These are phyloP conservation scores for Allium fistulosum DNA, from an alignment of 106 monocot genomes.

Conservation along the genomic window DNA sequence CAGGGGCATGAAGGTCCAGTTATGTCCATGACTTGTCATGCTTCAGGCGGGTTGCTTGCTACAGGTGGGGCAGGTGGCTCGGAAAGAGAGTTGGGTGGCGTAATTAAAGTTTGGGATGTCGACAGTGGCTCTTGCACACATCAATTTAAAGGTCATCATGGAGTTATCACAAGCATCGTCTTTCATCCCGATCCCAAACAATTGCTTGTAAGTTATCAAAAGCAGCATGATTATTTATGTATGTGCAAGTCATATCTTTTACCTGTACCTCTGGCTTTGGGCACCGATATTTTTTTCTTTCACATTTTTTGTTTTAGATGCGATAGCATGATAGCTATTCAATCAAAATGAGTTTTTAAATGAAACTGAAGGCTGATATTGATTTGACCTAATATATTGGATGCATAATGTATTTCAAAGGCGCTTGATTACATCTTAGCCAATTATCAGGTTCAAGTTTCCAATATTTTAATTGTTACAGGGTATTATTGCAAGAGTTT, in stretches of 20 bases:
- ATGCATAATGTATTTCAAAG: too few relatives aligned
- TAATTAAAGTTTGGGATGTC: conserved; percentile 73
- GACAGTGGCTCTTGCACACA: conserved; percentile 98
- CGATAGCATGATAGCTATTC: background rate
- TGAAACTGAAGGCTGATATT: too few relatives aligned
- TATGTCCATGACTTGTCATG: conserved; percentile 83
- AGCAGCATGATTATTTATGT: too few relatives aligned
- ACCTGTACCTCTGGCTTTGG: background rate
- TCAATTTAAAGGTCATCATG: conserved; percentile 83
- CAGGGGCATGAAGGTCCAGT: conserved; percentile 95
- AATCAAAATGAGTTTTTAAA: too few relatives aligned
- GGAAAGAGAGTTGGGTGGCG: too few relatives aligned
- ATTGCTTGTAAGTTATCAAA: conserved; percentile 51
- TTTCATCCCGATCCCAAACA: conserved; percentile 80
- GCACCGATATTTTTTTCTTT: background rate
- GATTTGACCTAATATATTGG: too few relatives aligned
- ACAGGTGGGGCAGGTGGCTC: conserved; percentile 75
- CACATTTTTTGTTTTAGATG: background rate
- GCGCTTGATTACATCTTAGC: too few relatives aligned
- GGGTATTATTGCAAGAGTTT: too few relatives aligned
- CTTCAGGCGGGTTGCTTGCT: conserved; percentile 93
- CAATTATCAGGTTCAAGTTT: too few relatives aligned
- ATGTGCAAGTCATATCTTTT: conserved; percentile 8
- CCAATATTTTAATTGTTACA: too few relatives aligned
- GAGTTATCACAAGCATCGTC: conserved; percentile 70